A percentile compares a stretch with the other conserved stretches of the same genome.
Conservation (phyloP, 305 asterid genomes). For the Caryopteris hybrid region DNA sequence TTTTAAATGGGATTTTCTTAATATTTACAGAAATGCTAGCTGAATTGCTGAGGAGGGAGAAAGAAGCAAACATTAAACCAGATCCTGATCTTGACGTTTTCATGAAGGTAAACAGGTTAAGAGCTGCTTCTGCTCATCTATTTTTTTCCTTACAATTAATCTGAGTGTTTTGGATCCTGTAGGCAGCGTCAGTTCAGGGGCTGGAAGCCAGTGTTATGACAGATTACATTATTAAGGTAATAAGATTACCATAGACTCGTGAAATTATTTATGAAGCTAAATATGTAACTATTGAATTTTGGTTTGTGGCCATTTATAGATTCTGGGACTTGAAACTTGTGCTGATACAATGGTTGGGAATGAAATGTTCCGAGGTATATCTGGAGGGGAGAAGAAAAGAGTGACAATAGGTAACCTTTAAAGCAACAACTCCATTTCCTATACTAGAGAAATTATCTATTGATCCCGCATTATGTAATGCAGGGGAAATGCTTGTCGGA, state of each 20-base stretch:
- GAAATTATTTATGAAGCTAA: background rate
- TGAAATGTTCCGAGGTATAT: slow-evolving; percentile 31
- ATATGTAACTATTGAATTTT: background rate
- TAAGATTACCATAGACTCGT: background rate
- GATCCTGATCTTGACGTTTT: too few relatives aligned
- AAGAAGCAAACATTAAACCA: too few relatives aligned
- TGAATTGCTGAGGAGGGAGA: too few relatives aligned
- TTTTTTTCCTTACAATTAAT: background rate
- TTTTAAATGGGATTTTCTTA: too few relatives aligned
- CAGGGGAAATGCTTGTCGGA: slow-evolving; percentile 47
- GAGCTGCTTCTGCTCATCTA: background rate
- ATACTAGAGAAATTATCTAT: background rate
- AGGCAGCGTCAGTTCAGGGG: background rate
- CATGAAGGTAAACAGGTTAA: slow-evolving; percentile 39
- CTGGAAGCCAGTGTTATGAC: background rate
- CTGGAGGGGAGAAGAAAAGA: slow-evolving; percentile 35
- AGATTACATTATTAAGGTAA: background rate
- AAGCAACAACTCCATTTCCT: background rate
- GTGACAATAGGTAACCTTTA: slow-evolving; percentile 17
- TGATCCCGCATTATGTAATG: background rate
- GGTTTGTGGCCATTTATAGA: background rate
- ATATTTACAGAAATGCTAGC: too few relatives aligned
- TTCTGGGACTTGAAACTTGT: slow-evolving; percentile 26
- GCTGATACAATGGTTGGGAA: slow-evolving; percentile 32
- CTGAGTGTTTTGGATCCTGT: background rate